Evolutionary conservation across 257 asterid species (phyloP), one percentile per base, ranked within the genome.

Genomic region (Jasminum sambac): DNA sequence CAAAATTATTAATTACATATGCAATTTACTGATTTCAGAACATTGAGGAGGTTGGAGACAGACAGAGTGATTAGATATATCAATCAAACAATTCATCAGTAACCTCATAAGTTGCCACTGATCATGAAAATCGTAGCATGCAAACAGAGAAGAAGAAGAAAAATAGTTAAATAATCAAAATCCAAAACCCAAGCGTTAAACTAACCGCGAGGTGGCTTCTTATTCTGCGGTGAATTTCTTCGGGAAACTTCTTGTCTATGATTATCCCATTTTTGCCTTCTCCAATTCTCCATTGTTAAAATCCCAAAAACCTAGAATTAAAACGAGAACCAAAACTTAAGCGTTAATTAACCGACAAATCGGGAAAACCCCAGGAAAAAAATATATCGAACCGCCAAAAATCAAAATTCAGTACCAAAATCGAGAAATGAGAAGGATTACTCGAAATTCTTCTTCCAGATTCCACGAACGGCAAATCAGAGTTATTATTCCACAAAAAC

Each of bases 201-300:
- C 52, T n/a, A 61, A 69, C 87, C 85, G 17, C 77, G 79, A 23
- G 87, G 87, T 16, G 87, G 87, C 55, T 44, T 78, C 68, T 19
- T 85, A 62, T 72, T 34, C 66, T 68, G 80, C 64, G 85, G 76
- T 78, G 62, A 19, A 19, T 50, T 50, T 50, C 62, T 55, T 55
- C 62, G 21, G 34, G 62, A 30, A 23, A 24, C 34, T 55, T 55
- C 30, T 34, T 70, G 76, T 67, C 78, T 73, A 24, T 14, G 5
- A 41, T 38, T 70, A 68, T 75, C 81, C 83, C 80, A 67, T 37
- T 71, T 82, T 3, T 57, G 80, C 79, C 82, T 67, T 76, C 85
- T 78, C 66, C 79, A 76, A 64, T 44, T 68, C 26, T 84, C 84
- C 88, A 84, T 84, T 72, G 72, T 67, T 63, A 63, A 64, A 36